These are phyloP conservation scores for Turritis glabra DNA, from an alignment of 345 rosid species.

Conservation along the genomic window DNA sequence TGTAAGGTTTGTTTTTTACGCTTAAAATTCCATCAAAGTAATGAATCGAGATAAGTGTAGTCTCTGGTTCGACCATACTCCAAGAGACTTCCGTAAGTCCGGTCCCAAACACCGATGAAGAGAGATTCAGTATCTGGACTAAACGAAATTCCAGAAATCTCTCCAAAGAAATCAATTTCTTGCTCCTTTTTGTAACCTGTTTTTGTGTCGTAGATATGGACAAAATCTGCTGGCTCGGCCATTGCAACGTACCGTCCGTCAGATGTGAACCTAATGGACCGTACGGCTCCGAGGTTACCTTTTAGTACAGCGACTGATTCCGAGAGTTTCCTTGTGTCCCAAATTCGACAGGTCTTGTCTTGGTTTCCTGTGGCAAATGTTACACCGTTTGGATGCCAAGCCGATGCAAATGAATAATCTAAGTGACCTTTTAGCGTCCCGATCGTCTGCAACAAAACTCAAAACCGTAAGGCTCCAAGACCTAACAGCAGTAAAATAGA, in stretches of 20 bases:
- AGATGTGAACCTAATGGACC: slow-evolving; percentile 64
- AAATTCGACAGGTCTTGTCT: slow-evolving; percentile 75
- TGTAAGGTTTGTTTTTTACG: background rate
- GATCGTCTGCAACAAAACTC: slow-evolving; percentile 43
- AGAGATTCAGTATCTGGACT: slow-evolving; percentile 83
- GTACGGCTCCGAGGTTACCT: slow-evolving; percentile 75
- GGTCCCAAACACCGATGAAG: slow-evolving; percentile 82
- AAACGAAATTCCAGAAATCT: slow-evolving; percentile 76
- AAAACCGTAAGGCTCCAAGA: background rate
- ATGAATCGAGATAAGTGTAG: slow-evolving; percentile 64
- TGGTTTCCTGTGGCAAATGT: slow-evolving; percentile 86
- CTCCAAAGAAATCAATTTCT: slow-evolving; percentile 85
- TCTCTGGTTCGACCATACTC: slow-evolving; percentile 71
- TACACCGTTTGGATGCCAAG: slow-evolving; percentile 76
- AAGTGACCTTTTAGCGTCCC: slow-evolving; percentile 57
- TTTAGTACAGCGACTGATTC: slow-evolving; percentile 60
- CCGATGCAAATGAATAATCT: slow-evolving; percentile 82
- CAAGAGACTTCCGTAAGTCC: slow-evolving; percentile 82
- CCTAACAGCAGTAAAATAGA: background rate
- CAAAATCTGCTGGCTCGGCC: slow-evolving; percentile 91
- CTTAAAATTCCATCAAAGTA: slow-evolving; percentile 38
- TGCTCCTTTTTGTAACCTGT: slow-evolving; percentile 65
- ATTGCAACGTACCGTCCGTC: slow-evolving; percentile 69
- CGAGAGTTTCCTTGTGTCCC: slow-evolving; percentile 67
- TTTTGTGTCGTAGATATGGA: slow-evolving; percentile 66